Evolutionary conservation across 495 filamentous ascomycete species (phyloP), one percentile per base, ranked within the genome.

Genomic region (Aspergillus biplanus): DNA sequence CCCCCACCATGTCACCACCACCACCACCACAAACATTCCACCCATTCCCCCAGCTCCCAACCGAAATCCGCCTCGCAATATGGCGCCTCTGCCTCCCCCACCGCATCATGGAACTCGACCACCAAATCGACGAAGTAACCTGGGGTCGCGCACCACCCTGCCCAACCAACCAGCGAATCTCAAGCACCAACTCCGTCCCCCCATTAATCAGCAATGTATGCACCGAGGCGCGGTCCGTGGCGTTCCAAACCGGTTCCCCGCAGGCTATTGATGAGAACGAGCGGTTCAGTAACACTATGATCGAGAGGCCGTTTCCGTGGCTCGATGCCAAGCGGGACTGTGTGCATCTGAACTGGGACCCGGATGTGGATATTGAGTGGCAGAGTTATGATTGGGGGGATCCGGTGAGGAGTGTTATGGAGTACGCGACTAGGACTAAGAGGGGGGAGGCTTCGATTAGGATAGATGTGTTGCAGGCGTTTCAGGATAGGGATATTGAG

Each of bases 391-490:
- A 48, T n/a, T 48, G 37, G 39, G 56, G 56, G 12, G 56, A 48
- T 47, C 56, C 56, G 4, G 27, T 58, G 12, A 37, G 56, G 11
- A 46, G 56, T 33, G 6, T 58, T 7, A 58, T 58, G 39, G 31
- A 42, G 56, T 58, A 48, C 47, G 56, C 56, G n/a, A 39, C 37
- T 1, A n/a, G 37, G 15, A 47, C 42, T 5, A 47, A n/a, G n/a
- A n/a, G n/a, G n/a, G n/a, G n/a, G n/a, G n/a, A 58, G 56, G 39
- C 56, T 0, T 58, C 56, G 2, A 58, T 58, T 42, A 27, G 42
- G 39, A 32, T 47, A 4, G 27, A 42, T 15, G 4, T 47, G 16
- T 48, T 58, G 56, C 56, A 58, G 27, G 21, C 13, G 6, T n/a
- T 47, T 48, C 32, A 37, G 12, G 6, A 33, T 33, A 13, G 52